Conservation (phyloP, 1,284 basidiomycete genomes). For the Neonothopanus nambi region DNA sequence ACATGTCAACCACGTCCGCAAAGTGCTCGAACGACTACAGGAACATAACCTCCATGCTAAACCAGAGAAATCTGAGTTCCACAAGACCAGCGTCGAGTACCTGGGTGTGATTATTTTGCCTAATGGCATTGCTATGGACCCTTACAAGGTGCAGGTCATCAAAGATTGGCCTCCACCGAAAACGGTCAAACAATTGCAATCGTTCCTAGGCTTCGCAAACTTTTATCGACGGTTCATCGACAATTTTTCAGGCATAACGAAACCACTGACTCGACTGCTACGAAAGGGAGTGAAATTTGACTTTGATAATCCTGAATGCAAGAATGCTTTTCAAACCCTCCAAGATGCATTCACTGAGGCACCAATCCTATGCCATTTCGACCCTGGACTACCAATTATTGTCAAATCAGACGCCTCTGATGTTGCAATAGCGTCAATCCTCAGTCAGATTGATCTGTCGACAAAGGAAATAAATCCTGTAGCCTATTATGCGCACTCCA, state of each 20-base stretch:
- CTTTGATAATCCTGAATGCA: constrained; percentile 6
- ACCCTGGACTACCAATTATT: constrained; percentile 36
- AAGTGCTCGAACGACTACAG: constrained; percentile 36
- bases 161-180: constrained; percentile 11
- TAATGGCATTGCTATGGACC: constrained; percentile 5
- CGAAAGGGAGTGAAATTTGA: no score
- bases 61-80: constrained; percentile 40
- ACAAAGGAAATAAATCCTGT: constrained; percentile 30
- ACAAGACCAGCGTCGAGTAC: constrained; percentile 32
- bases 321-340: constrained; percentile 12
- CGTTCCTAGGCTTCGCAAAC: constrained; percentile 15
- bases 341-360: constrained; percentile 12
- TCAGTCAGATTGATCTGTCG: constrained; percentile 1
- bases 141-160: constrained; percentile 9
- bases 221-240: constrained; percentile 15
- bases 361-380: constrained; percentile 14
- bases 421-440: constrained; percentile 18
- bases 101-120: constrained; percentile 39
- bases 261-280: not conserved
- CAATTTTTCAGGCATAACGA: constrained; percentile 2
- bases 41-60: constrained; percentile 34
- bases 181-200: constrained; percentile 14
- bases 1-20: constrained; percentile 20
- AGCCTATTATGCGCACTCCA: constrained; percentile 31
- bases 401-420: constrained; percentile 21